Evolutionary conservation across 306 rosid genomes (phyloP), one percentile per base, ranked within the genome.

Genomic region (Morella rubra): DNA sequence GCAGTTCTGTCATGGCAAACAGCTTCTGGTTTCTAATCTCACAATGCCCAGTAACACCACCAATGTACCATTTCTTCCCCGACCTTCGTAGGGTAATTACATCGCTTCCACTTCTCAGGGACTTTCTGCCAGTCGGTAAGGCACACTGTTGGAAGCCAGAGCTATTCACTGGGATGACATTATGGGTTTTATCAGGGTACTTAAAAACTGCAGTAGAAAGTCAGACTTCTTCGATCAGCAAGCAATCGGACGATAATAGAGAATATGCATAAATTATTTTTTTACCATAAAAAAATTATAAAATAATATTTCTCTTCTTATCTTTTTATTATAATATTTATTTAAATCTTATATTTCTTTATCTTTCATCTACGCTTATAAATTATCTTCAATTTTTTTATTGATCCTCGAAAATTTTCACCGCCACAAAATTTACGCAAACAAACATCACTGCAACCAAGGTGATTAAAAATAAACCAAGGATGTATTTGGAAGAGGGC

Each of bases 1-100:
- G 49, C 37, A 15, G 72, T 41, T 86, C 93, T 2, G 73, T 83
- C 22, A 86, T 83, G 56, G 72, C 24, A 59, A 53, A 11, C 50
- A 89, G 83, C 87, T 80, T 89, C 81, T 79, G 77, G 11, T 74
- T 72, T 9, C 81, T 89, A 9, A 4, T 49, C 8, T 44, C 74
- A 56, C 89, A 87, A 60, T 85, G 87, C 46, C 22, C 3, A 20
- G 45, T 41, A 68, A 85, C 68, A 11, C 85, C 86, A 22, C 89
- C 85, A 16, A 85, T 77, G 79, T 84, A 85, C 91, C 91, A 87
- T 74, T 85, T 87, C 15, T 60, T 85, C 40, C 88, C 89, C 0
- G 86, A 5, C 19, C 84, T 51, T 74, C 80, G 53, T 1, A 89
- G 75, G 51, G 32, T 44, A 18, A 85, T 78, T 1, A 55, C 83